Evolutionary conservation across 768 basidiomycete genomes (phyloP).

Genomic region (Lactarius deliciosus): DNA sequence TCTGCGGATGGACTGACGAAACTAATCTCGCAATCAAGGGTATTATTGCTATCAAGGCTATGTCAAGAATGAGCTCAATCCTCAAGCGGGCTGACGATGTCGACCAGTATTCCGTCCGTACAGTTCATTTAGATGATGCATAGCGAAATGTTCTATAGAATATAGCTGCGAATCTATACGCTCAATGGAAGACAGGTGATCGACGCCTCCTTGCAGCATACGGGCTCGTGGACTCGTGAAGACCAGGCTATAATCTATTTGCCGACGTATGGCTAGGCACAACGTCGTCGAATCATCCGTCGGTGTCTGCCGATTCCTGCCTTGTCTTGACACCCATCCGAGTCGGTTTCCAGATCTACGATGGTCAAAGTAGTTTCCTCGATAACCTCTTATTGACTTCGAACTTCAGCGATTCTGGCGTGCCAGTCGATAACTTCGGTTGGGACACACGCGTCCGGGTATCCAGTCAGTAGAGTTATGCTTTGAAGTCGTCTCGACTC

Average conservation of each 20-base stretch:
- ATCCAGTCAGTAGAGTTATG: background rate
- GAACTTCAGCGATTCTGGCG: conserved; percentile 8
- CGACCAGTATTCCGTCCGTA: conserved; percentile 33
- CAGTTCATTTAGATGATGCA: background rate
- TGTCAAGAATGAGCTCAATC: conserved; percentile 51
- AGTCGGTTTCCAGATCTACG: conserved; percentile 16
- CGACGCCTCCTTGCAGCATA: conserved; percentile 10
- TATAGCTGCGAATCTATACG: conserved; percentile 1
- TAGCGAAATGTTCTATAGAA: conserved; percentile 1
- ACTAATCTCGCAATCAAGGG: conserved; percentile 74
- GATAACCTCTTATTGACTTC: background rate
- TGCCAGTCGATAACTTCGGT: conserved; percentile 8
- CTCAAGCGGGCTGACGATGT: conserved; percentile 30
- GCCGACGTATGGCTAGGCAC: conserved; percentile 57
- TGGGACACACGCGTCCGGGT: background rate
- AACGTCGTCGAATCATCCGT: conserved; percentile 44
- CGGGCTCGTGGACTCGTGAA: conserved; percentile 44
- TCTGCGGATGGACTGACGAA: conserved; percentile 18
- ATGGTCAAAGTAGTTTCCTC: conserved; percentile 11
- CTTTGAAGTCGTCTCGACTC: background rate
- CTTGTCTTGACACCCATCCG: background rate
- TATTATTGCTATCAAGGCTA: conserved; percentile 62
- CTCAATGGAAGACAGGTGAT: conserved; percentile 22
- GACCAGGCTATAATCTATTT: conserved; percentile 61
- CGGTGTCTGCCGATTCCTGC: conserved; percentile 3